Evolutionary conservation across 169 alveolate species (phyloP).

Genomic region (Plasmodium adleri): DNA sequence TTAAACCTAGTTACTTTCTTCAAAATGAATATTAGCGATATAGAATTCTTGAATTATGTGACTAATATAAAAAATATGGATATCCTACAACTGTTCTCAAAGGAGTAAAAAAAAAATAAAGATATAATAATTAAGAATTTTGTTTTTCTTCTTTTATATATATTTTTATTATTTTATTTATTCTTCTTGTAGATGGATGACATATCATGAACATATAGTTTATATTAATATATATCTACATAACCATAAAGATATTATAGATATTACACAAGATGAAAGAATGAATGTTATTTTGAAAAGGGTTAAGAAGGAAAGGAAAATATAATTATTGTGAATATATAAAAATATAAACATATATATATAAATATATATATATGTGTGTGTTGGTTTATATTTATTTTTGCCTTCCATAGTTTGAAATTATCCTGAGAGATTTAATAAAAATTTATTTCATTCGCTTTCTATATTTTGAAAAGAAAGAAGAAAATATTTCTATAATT

Average conservation of each 20-base stretch:
- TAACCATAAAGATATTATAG: slow-evolving; percentile 41
- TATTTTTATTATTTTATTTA: too few species aligned
- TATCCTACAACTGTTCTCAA: slow-evolving; percentile 33
- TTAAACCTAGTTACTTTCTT: background rate
- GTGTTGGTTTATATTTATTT: background rate
- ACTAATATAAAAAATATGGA: slow-evolving; percentile 15
- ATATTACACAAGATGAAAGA: slow-evolving; percentile 20
- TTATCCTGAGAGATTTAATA: slow-evolving; percentile 47
- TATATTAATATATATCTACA: slow-evolving; percentile 41
- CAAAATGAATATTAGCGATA: slow-evolving; percentile 52
- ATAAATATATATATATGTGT: too few species aligned
- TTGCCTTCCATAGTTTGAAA: slow-evolving; percentile 24
- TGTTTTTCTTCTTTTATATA: too few species aligned
- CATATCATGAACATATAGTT: slow-evolving; percentile 45
- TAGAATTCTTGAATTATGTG: slow-evolving; percentile 42
- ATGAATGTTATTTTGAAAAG: slow-evolving; percentile 18
- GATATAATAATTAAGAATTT: background rate
- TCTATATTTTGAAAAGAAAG: slow-evolving; percentile 24
- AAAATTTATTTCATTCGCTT: slow-evolving; percentile 53
- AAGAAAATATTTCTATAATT: background rate
- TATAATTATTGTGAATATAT: too few species aligned
- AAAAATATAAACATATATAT: background rate
- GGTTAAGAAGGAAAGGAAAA: background rate
- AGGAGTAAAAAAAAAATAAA: slow-evolving; percentile 30
- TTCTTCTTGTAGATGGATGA: slow-evolving; percentile 47